Percentiles rank a stretch among this genome's conserved stretches.
These are phyloP conservation scores for Ascochyta viciae-villosae DNA, from an alignment of 2,329 filamentous ascomycete species.

Conservation along the genomic window DNA sequence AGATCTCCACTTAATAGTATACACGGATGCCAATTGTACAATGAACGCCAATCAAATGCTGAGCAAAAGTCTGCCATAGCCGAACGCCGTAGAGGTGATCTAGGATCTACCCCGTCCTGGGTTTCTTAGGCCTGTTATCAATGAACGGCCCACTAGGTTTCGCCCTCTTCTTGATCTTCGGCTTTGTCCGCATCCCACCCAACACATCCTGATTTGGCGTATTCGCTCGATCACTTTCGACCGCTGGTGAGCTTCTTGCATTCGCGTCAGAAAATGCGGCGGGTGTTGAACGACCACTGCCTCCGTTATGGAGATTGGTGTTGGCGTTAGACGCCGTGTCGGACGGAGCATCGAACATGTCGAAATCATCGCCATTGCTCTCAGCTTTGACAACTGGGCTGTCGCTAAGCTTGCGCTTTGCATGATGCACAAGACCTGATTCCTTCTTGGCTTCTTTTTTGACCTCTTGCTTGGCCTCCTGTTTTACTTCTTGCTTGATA, in stretches of 20 bases:
- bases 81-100: background rate
- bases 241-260: slow-evolving; percentile 25
- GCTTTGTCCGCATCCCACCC: slow-evolving; percentile 24
- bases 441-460: slow-evolving; percentile 34
- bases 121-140: slow-evolving; percentile 33
- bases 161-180: slow-evolving; percentile 42
- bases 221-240: slow-evolving; percentile 11
- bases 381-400: slow-evolving; percentile 73
- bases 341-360: slow-evolving; percentile 38
- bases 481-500: slow-evolving; percentile 20
- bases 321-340: slow-evolving; percentile 27
- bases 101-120: slow-evolving; percentile 28
- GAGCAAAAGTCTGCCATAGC: background rate
- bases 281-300: slow-evolving; percentile 40
- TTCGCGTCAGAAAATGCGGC: slow-evolving; percentile 22
- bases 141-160: slow-evolving; percentile 32
- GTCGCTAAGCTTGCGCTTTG: slow-evolving; percentile 72
- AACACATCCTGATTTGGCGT: slow-evolving; percentile 7
- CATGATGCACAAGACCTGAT: slow-evolving; percentile 77
- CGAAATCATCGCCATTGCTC: slow-evolving; percentile 37
- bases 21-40: slow-evolving; percentile 1
- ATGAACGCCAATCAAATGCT: slow-evolving; percentile 16
- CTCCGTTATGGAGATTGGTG: slow-evolving; percentile 26
- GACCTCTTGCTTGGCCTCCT: slow-evolving; percentile 28
- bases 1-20: slow-evolving; percentile 13